These are phyloP conservation scores for Monilinia laxa DNA, from an alignment of 2,329 filamentous ascomycete species.

Conservation along the genomic window DNA sequence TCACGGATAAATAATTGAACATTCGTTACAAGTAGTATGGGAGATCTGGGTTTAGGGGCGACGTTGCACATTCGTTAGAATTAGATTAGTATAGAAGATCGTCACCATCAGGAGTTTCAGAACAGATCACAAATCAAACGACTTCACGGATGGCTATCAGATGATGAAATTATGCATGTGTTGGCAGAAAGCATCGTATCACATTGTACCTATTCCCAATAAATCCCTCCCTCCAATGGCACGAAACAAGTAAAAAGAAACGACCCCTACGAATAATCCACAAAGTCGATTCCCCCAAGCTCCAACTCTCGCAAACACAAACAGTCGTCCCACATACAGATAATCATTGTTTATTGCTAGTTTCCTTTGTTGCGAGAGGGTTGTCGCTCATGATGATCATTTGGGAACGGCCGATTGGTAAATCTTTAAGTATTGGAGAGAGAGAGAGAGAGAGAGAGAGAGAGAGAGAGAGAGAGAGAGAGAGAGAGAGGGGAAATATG, in stretches of 20 bases:
- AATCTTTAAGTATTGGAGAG: neutral
- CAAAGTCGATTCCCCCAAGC: slow-evolving; percentile 7
- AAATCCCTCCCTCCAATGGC: slow-evolving; percentile 11
- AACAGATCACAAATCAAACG: slow-evolving; percentile 18
- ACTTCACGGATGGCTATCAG: slow-evolving; percentile 6
- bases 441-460: too few relatives aligned
- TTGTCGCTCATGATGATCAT: neutral
- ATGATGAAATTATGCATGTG: slow-evolving; percentile 19
- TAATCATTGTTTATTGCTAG: neutral
- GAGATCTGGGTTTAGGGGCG: neutral
- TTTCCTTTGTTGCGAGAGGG: neutral
- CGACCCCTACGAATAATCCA: slow-evolving; percentile 22
- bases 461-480: too few relatives aligned
- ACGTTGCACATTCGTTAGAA: slow-evolving; percentile 13
- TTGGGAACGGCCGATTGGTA: neutral
- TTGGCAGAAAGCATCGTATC: slow-evolving; percentile 33
- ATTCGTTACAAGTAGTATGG: slow-evolving; percentile 13
- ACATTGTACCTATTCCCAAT: slow-evolving; percentile 32
- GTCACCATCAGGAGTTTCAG: neutral
- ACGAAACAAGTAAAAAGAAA: slow-evolving; percentile 19
- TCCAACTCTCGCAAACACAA: neutral
- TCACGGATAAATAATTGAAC: neutral
- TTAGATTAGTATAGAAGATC: neutral
- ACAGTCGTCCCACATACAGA: neutral
- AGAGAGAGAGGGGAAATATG: neutral